Conservation (phyloP, 1,284 basidiomycete genomes). For the Hypsizygus ulmarius region DNA sequence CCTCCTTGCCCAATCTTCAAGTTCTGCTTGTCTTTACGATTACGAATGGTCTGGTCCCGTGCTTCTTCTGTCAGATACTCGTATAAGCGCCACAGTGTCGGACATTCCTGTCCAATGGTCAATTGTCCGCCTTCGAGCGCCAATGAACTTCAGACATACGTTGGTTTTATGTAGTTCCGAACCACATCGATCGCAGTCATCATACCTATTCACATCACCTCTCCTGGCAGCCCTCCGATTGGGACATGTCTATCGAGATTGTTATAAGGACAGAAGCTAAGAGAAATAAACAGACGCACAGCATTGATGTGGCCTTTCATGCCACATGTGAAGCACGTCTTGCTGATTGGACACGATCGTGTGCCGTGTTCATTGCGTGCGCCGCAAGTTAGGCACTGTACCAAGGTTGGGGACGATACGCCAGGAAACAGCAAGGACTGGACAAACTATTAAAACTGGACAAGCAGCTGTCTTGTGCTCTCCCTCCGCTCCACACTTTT, state of each 20-base stretch:
- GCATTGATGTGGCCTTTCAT: conserved; percentile 82
- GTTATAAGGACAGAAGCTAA: conserved; percentile 6
- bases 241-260: conserved; percentile 65
- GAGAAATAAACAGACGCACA: conserved; percentile 37
- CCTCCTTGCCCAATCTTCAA: conserved; percentile 66
- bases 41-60: conserved; percentile 46
- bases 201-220: conserved; percentile 24
- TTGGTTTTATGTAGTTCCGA: conserved; percentile 65
- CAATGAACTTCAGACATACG: conserved; percentile 39
- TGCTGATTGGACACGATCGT: conserved; percentile 79
- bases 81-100: conserved; percentile 86
- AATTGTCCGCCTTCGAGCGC: conserved; percentile 1
- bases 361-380: conserved; percentile 83
- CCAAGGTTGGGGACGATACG: conserved; percentile 6
- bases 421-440: conserved; percentile 5
- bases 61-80: conserved; percentile 66
- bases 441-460: conserved; percentile 63
- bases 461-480: conserved; percentile 64
- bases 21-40: conserved; percentile 47
- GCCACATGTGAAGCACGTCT: conserved; percentile 84
- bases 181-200: conserved; percentile 78
- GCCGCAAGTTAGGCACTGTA: conserved; percentile 85
- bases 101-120: conserved; percentile 64
- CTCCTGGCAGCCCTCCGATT: conserved; percentile 42
- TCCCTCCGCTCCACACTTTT: conserved; percentile 69